Conservation (phyloP, 2,329 filamentous ascomycete species). For the Fonsecaea pedrosoi region DNA sequence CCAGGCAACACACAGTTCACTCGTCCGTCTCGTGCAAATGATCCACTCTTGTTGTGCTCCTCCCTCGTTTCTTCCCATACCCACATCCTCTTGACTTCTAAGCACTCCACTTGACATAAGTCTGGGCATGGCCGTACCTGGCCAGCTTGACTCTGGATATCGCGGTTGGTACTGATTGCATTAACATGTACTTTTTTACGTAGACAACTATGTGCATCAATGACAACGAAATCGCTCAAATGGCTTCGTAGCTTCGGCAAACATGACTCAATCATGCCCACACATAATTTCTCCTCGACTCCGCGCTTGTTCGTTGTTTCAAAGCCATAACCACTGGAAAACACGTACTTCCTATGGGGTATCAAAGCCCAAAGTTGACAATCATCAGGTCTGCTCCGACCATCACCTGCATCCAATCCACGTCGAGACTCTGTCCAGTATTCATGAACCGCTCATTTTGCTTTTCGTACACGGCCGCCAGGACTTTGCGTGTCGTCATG, state of each 20-base stretch:
- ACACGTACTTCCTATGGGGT: neutral
- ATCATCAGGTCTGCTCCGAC: slow-evolving; percentile 54
- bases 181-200: neutral
- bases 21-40: neutral
- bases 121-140: neutral
- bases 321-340: neutral
- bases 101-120: neutral
- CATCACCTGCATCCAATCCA: slow-evolving; percentile 60
- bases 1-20: neutral
- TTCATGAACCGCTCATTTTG: slow-evolving; percentile 52
- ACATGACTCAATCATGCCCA: neutral
- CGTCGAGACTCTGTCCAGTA: slow-evolving; percentile 51
- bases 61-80: too few species aligned
- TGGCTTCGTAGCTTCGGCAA: neutral
- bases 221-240: neutral
- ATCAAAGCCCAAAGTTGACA: slow-evolving; percentile 60
- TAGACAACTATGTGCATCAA: neutral
- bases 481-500: slow-evolving; percentile 52
- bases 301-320: neutral
- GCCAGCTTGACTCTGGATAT: neutral
- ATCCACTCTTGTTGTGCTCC: too few species aligned
- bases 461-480: slow-evolving; percentile 57
- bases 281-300: neutral
- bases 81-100: neutral
- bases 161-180: neutral